Evolutionary conservation across 2,329 filamentous ascomycete species (phyloP).

Genomic region (Arthrobotrys pseudoclavata): DNA sequence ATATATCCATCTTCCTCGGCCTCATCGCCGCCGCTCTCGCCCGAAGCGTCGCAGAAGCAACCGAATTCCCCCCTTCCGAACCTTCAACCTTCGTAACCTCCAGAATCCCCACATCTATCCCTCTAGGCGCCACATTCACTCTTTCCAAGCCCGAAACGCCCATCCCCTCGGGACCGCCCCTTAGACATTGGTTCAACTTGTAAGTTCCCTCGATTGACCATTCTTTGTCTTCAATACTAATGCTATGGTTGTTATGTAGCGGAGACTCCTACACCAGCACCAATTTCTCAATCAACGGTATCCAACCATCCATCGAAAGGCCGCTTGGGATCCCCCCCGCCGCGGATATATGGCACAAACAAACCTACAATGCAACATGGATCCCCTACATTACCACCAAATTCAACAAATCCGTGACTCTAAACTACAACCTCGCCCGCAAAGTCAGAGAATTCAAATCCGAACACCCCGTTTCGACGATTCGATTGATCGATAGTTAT

Average conservation of each 20-base stretch:
- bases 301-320: neutral
- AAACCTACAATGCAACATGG: neutral
- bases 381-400: conserved; percentile 5
- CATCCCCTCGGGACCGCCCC: neutral
- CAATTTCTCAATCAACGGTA: neutral
- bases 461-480: neutral
- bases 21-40: neutral
- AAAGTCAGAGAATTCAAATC: neutral
- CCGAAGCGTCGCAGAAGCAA: neutral
- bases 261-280: conserved; percentile 18
- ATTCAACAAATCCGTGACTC: neutral
- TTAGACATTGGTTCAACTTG: conserved; percentile 23
- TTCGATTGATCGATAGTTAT: neutral
- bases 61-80: neutral
- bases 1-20: neutral
- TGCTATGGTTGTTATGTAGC: neutral
- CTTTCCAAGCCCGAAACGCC: neutral
- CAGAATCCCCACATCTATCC: neutral
- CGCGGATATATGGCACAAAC: neutral
- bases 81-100: conserved; percentile 9
- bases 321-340: conserved; percentile 15
- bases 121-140: neutral
- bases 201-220: neutral
- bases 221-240: neutral
- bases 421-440: conserved; percentile 7